Evolutionary conservation across 768 basidiomycete species (phyloP).

Genomic region (Phallus indusiatus): DNA sequence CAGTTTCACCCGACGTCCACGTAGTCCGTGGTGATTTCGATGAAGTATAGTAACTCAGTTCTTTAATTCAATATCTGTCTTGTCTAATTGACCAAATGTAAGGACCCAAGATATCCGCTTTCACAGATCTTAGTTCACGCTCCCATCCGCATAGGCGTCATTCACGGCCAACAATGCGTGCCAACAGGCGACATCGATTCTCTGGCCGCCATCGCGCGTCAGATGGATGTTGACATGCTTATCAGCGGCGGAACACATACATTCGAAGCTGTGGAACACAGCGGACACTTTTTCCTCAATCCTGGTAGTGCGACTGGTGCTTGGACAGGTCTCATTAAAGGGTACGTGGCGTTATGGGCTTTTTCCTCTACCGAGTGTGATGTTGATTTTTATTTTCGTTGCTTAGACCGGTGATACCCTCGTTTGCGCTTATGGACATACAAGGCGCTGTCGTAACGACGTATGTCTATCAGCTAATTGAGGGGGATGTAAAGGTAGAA

Average conservation of each 20-base stretch:
- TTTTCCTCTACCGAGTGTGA: not conserved
- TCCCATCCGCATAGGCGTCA: constrained; percentile 83
- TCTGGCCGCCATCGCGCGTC: constrained; percentile 78
- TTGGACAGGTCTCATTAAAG: constrained; percentile 71
- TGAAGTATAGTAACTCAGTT: constrained; percentile 48
- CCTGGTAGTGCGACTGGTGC: constrained; percentile 94
- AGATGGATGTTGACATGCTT: constrained; percentile 97
- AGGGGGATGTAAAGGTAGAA: constrained; percentile 88
- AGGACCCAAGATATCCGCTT: constrained; percentile 66
- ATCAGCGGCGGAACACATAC: constrained; percentile 94
- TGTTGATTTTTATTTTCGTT: not conserved
- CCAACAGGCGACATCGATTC: constrained; percentile 89
- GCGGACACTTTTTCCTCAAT: constrained; percentile 89
- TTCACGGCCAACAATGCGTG: constrained; percentile 91
- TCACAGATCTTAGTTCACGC: constrained; percentile 73
- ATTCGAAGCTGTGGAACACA: constrained; percentile 90
- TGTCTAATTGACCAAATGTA: constrained; percentile 5
- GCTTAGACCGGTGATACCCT: constrained; percentile 74
- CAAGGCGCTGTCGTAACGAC: constrained; percentile 96
- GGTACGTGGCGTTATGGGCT: constrained; percentile 31
- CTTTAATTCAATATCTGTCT: not conserved
- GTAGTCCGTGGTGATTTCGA: constrained; percentile 94
- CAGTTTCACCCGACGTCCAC: constrained; percentile 87
- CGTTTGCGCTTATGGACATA: constrained; percentile 96
- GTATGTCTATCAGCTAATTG: constrained; percentile 92